Base-by-base conservation (phyloP, 352 stramenopile species). In the Pythium grandisporangium region DNA sequence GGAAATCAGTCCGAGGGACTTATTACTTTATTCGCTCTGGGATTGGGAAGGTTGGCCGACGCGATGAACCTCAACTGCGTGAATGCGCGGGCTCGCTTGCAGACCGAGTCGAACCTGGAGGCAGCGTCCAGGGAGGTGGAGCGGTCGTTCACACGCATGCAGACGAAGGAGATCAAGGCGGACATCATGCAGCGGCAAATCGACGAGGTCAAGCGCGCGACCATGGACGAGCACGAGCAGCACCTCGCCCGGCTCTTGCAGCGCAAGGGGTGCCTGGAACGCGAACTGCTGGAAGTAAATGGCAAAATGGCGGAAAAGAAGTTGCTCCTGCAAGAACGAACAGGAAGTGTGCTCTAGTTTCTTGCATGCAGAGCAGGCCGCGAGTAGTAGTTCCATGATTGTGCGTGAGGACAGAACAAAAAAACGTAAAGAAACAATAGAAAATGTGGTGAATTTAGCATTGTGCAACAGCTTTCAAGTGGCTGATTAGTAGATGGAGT, bases 11-110 rank as follows among this genome's bases (percentile, higher is more conserved):
- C n/a, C n/a, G 33, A 38, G 19, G 19, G 11, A 11, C 19, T 43
- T 30, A 12, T 42, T 22, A 16, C 14, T 11, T n/a, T 4, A 27
- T 27, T 55, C 57, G 34, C n/a, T 26, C 47, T 58, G 51, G 14
- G n/a, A 34, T 29, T 17, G 46, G 39, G 16, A 10, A 42, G 42
- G n/a, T 16, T 34, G 10, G 25, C 50, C 47, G 24, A 44, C 23
- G 45, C 23, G 16, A 79, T 84, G 66, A 76, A 61, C 41, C 52
- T 88, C 34, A 85, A 85, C 57, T 88, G 75, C 55, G 64, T 83
- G 41, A 80, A 61, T 37, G 60, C 70, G 5, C 75, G 75, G 19
- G 45, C 66, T 23, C 55, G 51, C 17, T 52, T 73, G 26, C 62
- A 69, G 48, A 57, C 65, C 42, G 71, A 88, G 45, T 75, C 61